Conservation (phyloP, 2,329 filamentous ascomycete genomes). For the Didymella segeticola region DNA sequence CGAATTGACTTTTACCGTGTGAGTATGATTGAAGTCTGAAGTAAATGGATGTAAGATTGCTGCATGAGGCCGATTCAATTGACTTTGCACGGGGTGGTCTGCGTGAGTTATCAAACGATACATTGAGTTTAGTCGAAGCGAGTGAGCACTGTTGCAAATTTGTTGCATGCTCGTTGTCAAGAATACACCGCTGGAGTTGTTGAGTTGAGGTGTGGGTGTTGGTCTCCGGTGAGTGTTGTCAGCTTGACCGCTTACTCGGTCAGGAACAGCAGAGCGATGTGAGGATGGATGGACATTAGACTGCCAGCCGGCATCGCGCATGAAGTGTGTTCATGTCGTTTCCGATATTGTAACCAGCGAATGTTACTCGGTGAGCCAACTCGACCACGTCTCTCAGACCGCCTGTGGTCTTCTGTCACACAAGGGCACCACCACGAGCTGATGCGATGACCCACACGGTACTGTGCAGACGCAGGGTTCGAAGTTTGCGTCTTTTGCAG, state of each 20-base stretch:
- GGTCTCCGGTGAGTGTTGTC: slow-evolving; percentile 1
- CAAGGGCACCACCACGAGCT: neutral
- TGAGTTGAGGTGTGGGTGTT: neutral
- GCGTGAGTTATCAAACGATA: no score
- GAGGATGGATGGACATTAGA: neutral
- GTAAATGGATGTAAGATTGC: neutral
- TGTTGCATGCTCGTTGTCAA: neutral
- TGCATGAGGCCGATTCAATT: no score
- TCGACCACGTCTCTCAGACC: no score
- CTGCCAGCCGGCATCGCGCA: no score
- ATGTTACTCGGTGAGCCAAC: no score
- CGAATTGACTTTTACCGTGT: neutral
- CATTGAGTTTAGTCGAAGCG: no score
- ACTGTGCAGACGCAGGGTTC: neutral
- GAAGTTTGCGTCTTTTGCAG: neutral
- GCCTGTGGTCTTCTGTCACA: slow-evolving; percentile 2
- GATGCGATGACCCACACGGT: neutral
- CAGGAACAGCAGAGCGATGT: no score
- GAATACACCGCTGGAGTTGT: neutral
- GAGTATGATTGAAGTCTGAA: neutral
- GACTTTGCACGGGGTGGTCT: neutral
- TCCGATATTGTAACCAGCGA: neutral
- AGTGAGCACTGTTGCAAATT: no score
- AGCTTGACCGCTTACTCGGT: neutral
- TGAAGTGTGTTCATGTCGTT: no score